Evolutionary conservation across 208 protist genomes (phyloP), one percentile per base, ranked within the genome.

Genomic region (Leptomonas seymouri): DNA sequence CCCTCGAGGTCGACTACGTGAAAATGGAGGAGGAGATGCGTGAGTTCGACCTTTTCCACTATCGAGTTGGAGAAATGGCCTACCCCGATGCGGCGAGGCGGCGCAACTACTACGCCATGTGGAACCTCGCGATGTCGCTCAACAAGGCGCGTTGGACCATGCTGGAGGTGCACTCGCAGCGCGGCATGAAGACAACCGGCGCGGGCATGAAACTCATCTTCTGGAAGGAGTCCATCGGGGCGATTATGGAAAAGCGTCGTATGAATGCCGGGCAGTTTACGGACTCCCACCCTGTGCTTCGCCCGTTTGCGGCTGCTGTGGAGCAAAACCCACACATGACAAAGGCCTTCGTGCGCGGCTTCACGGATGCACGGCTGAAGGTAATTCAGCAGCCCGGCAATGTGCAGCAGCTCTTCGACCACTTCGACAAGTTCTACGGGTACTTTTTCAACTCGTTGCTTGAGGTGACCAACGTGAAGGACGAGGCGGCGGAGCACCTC

Each of bases 361-460:
- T 96, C 73, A 93, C 87, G 0, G 89, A 94, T 57, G 91, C 91
- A 21, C 86, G 89, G 14, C 82, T 96, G 7, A 73, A 76, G 30
- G 80, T 93, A 48, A 74, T 96, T 15, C 91, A 94, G 72, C 91
- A 96, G 67, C 91, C 91, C 8, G 91, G 85, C 44, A 96, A 87
- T 68, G 81, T 94, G 30, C 87, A 94, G 80, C 91, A 96, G 71
- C 79, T 94, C 30, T 93, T 94, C 78, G 91, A 96, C 63, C 89
- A 96, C 76, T 96, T 93, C 65, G 91, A 96, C 77, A 90, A 91
- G 61, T 94, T 89, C 71, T 96, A 96, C 79, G 91, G 91, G 21
- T 94, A 96, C 76, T 94, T 96, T 63, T 94, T 89, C 76, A 93
- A 94, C 77, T 86, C 85, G n/a, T 59, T 94, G 60, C 79, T 96